Conservation (phyloP, 2,329 filamentous ascomycete species). For the Colletotrichum phormii region DNA sequence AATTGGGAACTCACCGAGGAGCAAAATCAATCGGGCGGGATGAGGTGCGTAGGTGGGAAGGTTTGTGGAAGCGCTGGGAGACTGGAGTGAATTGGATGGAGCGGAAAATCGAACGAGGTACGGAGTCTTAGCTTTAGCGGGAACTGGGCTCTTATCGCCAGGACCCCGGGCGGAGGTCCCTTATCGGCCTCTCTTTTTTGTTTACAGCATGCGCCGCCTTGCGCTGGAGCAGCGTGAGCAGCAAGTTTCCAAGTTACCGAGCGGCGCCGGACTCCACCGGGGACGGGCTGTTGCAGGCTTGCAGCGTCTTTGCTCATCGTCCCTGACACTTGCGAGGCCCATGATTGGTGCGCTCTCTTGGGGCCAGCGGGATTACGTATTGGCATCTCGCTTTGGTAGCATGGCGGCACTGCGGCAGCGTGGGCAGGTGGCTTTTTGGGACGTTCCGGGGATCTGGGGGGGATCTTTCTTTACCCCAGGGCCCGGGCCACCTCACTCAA, state of each 20-base stretch:
- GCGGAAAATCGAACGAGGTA: conserved; percentile 32
- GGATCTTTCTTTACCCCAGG: conserved; percentile 23
- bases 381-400: not conserved
- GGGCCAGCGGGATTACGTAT: conserved; percentile 13
- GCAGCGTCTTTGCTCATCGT: conserved; percentile 8
- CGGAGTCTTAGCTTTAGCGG: conserved; percentile 15
- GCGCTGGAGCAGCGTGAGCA: not conserved
- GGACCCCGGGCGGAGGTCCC: conserved; percentile 8
- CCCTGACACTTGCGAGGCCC: not conserved
- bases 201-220: not conserved
- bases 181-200: conserved; percentile 21
- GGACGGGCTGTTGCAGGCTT: not conserved
- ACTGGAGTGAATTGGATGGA: conserved; percentile 1
- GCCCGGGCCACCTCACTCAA: conserved; percentile 12
- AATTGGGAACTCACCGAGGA: conserved; percentile 26
- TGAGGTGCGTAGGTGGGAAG: conserved; percentile 17
- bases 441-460: not conserved
- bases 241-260: conserved; percentile 22
- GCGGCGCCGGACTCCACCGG: conserved; percentile 28
- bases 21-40: conserved; percentile 4
- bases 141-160: conserved; percentile 30
- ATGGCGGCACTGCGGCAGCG: not conserved
- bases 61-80: not conserved
- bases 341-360: conserved; percentile 19
- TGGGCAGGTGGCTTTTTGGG: no score